A percentile compares a stretch with the other conserved stretches of the same genome.
Conservation (phyloP, 2,329 filamentous ascomycete genomes). For the Beauveria scarabaeidicola region DNA sequence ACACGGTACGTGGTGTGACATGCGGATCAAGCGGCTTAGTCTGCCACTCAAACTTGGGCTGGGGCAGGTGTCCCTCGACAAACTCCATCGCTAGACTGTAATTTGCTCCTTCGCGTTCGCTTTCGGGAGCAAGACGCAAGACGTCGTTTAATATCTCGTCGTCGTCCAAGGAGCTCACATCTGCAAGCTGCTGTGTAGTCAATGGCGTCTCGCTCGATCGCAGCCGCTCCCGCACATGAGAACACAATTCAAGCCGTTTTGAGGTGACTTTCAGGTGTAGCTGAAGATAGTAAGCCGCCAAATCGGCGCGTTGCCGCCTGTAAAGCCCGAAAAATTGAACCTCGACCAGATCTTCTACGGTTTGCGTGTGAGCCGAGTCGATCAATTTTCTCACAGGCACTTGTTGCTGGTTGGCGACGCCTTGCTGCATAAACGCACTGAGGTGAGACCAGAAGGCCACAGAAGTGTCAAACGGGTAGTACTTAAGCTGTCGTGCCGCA, state of each 20-base stretch:
- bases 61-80: neutral
- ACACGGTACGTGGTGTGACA: too few relatives aligned
- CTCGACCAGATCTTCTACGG: neutral
- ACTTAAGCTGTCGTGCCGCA: accelerated
- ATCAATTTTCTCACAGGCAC: neutral
- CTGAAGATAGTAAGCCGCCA: neutral
- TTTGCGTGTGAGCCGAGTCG: neutral
- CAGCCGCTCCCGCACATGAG: neutral
- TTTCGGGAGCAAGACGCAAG: neutral
- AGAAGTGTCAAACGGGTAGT: neutral
- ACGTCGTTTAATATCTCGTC: neutral
- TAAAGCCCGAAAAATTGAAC: accelerated
- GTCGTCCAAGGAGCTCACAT: neutral
- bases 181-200: neutral
- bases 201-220: neutral
- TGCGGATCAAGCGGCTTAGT: neutral
- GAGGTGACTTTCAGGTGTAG: neutral
- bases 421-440: neutral
- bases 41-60: neutral
- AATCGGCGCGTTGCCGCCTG: accelerated
- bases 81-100: neutral
- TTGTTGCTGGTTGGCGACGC: neutral
- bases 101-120: neutral
- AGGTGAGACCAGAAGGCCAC: neutral
- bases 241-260: neutral